A percentile compares a stretch with the other conserved stretches of the same genome.
Evolutionary conservation across 2,329 filamentous ascomycete genomes (phyloP).

Genomic region (Ceratocystis huliohia): DNA sequence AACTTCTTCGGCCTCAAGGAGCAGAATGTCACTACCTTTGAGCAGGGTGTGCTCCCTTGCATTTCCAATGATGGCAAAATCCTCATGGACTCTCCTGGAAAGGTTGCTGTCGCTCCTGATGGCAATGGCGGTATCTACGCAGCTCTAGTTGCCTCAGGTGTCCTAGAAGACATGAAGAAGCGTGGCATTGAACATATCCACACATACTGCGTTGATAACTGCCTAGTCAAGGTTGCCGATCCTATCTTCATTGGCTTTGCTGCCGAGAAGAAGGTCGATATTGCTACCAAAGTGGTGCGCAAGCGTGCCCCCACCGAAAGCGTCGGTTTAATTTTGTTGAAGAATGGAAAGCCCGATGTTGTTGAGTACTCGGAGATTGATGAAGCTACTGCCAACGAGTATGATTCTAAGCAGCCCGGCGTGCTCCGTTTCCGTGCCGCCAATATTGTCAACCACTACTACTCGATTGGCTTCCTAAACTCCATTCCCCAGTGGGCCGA

Average conservation of each 20-base stretch:
- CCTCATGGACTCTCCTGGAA: constrained; percentile 76
- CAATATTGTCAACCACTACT: constrained; percentile 99
- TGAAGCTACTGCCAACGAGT: constrained; percentile 72
- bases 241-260: constrained; percentile 91
- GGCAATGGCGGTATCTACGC: constrained; percentile 96
- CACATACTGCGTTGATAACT: constrained; percentile 98
- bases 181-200: constrained; percentile 91
- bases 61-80: constrained; percentile 98
- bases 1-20: constrained; percentile 79
- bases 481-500: constrained; percentile 76
- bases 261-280: constrained; percentile 76
- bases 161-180: constrained; percentile 75
- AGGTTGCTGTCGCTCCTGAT: constrained; percentile 88
- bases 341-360: constrained; percentile 92
- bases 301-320: constrained; percentile 95
- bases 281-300: constrained; percentile 97
- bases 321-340: constrained; percentile 83
- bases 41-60: constrained; percentile 92
- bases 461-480: constrained; percentile 86
- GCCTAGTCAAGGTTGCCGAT: constrained; percentile 96
- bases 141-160: constrained; percentile 66
- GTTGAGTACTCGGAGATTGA: constrained; percentile 99
- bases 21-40: constrained; percentile 83
- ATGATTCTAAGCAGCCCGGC: constrained; percentile 65
- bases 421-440: constrained; percentile 92